Evolutionary conservation across 345 rosid genomes (phyloP).

Genomic region (Lumnitzera littorea): DNA sequence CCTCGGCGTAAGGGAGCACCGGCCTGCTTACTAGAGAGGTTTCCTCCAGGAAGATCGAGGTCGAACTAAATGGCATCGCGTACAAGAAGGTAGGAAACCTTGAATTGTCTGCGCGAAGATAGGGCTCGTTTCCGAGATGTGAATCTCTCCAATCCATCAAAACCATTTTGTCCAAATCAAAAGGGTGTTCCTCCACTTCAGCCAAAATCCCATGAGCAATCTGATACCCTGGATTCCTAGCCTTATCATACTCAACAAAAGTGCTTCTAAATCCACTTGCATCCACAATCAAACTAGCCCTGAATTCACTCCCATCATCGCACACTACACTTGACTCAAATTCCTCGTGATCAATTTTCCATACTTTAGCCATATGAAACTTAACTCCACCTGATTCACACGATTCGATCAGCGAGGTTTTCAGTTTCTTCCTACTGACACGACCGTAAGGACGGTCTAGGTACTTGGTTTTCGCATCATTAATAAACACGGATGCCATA

Average conservation of each 20-base stretch:
- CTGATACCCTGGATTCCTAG: conserved; percentile 58
- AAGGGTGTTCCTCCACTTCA: conserved; percentile 62
- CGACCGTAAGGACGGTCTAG: conserved; percentile 58
- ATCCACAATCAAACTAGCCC: conserved; percentile 48
- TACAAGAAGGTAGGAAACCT: conserved; percentile 46
- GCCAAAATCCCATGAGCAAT: conserved; percentile 67
- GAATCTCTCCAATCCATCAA: conserved; percentile 79
- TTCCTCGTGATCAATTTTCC: conserved; percentile 51
- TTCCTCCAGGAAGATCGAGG: conserved; percentile 49
- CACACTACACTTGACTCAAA: conserved; percentile 38
- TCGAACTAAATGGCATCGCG: conserved; percentile 57
- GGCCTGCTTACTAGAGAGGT: conserved; percentile 62
- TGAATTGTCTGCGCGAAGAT: conserved; percentile 32
- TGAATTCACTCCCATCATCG: conserved; percentile 48
- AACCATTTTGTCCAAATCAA: conserved; percentile 59
- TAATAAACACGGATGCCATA: conserved; percentile 33
- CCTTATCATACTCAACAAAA: conserved; percentile 39
- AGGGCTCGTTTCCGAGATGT: conserved; percentile 58
- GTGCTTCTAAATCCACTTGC: conserved; percentile 50
- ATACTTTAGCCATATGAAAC: conserved; percentile 52
- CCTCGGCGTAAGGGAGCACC: conserved; percentile 36
- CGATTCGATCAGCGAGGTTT: conserved; percentile 34
- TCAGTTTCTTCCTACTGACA: conserved; percentile 37
- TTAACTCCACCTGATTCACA: conserved; percentile 39
- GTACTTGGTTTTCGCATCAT: conserved; percentile 40